Percentiles rank a stretch among this genome's conserved stretches.
phyloP scores from a whole-genome alignment of 2,329 filamentous ascomycete species.

The Aspergillus alliaceus region DNA sequence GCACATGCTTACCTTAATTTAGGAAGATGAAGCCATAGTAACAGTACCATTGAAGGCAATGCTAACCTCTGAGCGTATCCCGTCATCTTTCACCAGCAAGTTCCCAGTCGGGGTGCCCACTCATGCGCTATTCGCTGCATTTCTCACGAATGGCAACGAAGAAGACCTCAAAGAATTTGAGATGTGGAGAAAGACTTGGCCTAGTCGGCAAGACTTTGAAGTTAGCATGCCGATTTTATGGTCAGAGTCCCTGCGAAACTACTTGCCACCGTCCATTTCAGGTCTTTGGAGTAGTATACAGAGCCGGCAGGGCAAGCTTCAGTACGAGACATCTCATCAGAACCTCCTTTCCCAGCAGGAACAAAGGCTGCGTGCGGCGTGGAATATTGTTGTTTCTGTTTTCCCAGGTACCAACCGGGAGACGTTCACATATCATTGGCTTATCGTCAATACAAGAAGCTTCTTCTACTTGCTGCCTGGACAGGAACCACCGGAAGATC shows the following conservation, averaged over 20 bases:
- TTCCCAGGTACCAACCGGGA: constrained; percentile 46
- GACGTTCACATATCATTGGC: constrained; percentile 57
- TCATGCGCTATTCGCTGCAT: constrained; percentile 72
- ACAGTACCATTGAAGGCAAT: constrained; percentile 65
- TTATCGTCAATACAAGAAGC: constrained; percentile 60
- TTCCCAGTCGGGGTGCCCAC: constrained; percentile 59
- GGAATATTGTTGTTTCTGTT: constrained; percentile 43
- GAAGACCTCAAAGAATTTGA: constrained; percentile 50
- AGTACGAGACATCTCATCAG: constrained; percentile 36
- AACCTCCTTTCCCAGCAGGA: constrained; percentile 52
- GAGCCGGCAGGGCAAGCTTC: constrained; percentile 21
- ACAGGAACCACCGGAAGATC: constrained; percentile 35
- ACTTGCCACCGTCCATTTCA: constrained; percentile 40
- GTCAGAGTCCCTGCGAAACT: constrained; percentile 41
- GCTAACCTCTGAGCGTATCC: constrained; percentile 63
- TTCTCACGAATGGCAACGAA: constrained; percentile 55
- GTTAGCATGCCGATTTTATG: constrained; percentile 59
- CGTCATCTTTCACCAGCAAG: constrained; percentile 51
- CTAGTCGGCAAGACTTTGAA: constrained; percentile 60
- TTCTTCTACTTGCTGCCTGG: constrained; percentile 57
- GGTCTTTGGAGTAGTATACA: constrained; percentile 34
- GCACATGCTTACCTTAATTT: neutral
- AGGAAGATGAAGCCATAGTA: constrained; percentile 64
- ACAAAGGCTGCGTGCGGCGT: constrained; percentile 53
- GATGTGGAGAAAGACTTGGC: constrained; percentile 68